A percentile compares a stretch with the other conserved stretches of the same genome.
Conservation (phyloP, 768 basidiomycete species). For the Tephrocybe rancida region DNA sequence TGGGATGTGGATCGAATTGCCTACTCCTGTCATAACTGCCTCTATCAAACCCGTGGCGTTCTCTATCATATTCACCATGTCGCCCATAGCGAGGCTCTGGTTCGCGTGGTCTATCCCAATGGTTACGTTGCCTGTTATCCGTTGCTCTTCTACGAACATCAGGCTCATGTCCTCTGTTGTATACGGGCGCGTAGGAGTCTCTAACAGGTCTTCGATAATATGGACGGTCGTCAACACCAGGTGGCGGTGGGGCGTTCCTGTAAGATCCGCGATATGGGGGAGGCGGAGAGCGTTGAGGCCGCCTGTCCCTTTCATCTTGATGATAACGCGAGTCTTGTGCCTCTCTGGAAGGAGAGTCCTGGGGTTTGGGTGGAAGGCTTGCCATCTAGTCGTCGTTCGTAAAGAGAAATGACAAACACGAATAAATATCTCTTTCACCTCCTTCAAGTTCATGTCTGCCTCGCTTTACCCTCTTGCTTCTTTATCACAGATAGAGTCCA, state of each 20-base stretch:
- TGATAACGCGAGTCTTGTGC: constrained; percentile 14
- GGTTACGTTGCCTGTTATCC: constrained; percentile 16
- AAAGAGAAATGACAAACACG: constrained; percentile 9
- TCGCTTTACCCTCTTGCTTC: constrained; percentile 84
- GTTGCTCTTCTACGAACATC: constrained; percentile 24
- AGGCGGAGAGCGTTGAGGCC: constrained; percentile 26
- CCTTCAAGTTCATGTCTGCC: constrained; percentile 47
- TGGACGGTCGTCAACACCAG: not conserved
- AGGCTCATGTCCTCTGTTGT: constrained; percentile 27
- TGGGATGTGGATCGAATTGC: constrained; percentile 20
- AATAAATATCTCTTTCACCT: constrained; percentile 9
- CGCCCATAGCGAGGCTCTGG: constrained; percentile 11
- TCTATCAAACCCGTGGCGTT: constrained; percentile 23
- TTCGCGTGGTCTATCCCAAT: constrained; percentile 19
- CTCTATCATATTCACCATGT: constrained; percentile 19
- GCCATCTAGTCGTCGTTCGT: constrained; percentile 26
- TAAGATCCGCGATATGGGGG: constrained; percentile 7
- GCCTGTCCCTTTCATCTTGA: constrained; percentile 31
- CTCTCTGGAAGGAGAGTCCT: constrained; percentile 28
- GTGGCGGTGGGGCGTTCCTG: too few relatives aligned
- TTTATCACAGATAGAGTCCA: constrained; percentile 71
- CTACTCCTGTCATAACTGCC: constrained; percentile 16
- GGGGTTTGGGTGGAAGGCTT: constrained; percentile 42
- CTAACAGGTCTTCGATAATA: constrained; percentile 15
- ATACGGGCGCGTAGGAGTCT: constrained; percentile 34